Conservation (phyloP, 257 asterid species). For the Rhazya stricta region DNA sequence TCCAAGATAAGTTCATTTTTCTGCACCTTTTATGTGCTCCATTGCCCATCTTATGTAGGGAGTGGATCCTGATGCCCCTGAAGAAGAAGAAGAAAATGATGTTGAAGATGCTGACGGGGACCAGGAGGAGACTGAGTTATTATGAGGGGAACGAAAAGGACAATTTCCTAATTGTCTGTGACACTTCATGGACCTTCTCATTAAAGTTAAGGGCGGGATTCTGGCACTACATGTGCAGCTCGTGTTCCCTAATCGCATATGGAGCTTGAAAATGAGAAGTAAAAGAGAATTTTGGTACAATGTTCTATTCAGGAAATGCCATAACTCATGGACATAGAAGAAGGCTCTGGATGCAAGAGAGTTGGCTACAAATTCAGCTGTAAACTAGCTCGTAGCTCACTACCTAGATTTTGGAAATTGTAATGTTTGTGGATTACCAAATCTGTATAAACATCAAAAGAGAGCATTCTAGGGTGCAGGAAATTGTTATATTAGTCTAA, state of each 20-base stretch:
- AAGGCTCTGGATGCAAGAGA: neutral
- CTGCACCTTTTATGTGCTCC: neutral
- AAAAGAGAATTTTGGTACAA: neutral
- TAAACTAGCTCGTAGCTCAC: neutral
- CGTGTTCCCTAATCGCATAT: neutral
- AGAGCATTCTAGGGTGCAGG: neutral
- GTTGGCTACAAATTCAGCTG: neutral
- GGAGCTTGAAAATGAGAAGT: neutral
- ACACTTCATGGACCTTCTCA: conserved; percentile 1
- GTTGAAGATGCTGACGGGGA: conserved; percentile 82
- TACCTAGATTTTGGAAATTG: neutral
- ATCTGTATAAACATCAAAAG: neutral
- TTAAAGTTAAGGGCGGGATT: neutral
- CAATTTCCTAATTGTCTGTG: neutral
- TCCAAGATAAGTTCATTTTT: neutral
- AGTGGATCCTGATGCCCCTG: conserved; percentile 95
- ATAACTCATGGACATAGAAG: neutral
- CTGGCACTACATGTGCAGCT: neutral
- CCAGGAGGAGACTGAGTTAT: conserved; percentile 67
- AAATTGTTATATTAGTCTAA: neutral
- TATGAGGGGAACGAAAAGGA: conserved; percentile 31
- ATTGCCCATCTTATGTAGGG: conserved; percentile 44
- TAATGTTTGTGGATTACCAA: neutral
- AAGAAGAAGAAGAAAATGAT: conserved; percentile 91
- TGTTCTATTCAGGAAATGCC: neutral